A percentile compares a stretch with the other conserved stretches of the same genome.
Evolutionary conservation across 768 basidiomycete genomes (phyloP).

Genomic region (Trametes gibbosa): DNA sequence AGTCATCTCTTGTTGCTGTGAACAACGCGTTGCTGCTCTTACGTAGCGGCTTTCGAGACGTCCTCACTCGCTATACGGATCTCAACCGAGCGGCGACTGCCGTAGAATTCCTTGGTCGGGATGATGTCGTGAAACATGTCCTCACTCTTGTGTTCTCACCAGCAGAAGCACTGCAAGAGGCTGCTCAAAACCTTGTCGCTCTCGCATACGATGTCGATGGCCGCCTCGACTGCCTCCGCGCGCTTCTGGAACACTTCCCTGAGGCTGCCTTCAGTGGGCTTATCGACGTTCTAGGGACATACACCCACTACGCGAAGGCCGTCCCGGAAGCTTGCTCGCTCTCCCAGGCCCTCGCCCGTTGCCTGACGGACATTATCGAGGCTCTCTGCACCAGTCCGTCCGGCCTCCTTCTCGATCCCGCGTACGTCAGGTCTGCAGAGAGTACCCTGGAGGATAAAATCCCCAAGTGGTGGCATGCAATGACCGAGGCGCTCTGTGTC

Average conservation of each 20-base stretch:
- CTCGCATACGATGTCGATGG: constrained; percentile 89
- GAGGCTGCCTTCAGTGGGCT: constrained; percentile 69
- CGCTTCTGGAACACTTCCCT: constrained; percentile 66
- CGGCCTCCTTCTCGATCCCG: constrained; percentile 60
- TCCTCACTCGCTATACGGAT: constrained; percentile 65
- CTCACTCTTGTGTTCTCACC: constrained; percentile 81
- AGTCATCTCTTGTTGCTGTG: constrained; percentile 48
- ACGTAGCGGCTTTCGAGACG: constrained; percentile 59
- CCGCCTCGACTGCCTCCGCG: constrained; percentile 84
- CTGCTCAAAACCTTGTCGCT: constrained; percentile 77
- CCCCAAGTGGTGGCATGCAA: constrained; percentile 74
- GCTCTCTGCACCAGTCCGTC: constrained; percentile 72
- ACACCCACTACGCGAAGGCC: constrained; percentile 54
- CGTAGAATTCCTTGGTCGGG: constrained; percentile 51
- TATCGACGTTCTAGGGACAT: constrained; percentile 61
- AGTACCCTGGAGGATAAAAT: constrained; percentile 52
- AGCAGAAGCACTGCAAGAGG: constrained; percentile 64
- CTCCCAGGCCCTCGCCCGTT: constrained; percentile 89
- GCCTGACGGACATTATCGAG: constrained; percentile 90
- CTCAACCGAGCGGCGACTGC: constrained; percentile 51
- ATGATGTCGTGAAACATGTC: constrained; percentile 57
- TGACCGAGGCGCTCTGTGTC: constrained; percentile 75
- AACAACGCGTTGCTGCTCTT: constrained; percentile 59
- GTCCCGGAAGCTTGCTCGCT: constrained; percentile 85
- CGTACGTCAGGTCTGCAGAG: constrained; percentile 48